Base-by-base conservation (phyloP, 2,329 filamentous ascomycete genomes). In the Cladophialophora bantiana region DNA sequence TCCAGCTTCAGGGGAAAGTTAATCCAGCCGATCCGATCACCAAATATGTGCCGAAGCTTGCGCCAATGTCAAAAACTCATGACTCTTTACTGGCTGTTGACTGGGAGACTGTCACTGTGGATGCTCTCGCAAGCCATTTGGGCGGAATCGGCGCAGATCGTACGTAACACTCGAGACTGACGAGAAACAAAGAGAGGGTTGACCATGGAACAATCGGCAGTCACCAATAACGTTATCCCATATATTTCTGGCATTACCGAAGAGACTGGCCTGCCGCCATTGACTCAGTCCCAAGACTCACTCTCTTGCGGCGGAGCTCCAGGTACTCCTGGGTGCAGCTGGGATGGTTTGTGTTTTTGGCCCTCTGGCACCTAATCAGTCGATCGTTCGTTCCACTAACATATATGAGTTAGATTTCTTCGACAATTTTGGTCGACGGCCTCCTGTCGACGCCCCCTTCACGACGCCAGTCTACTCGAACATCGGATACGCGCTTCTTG, bases 401-500 rank as follows among this genome's bases (percentile, higher is more conserved):
- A 32, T 15, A n/a, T 54, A 20, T 2, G 42, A 35, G 3, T 15
- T 15, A 62, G 72, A 77, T 18, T 76, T 75, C 48, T 71, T 75
- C 54, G 55, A 72, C 7, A 74, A 74, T n/a, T 74, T 76, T 12
- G 74, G 69, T 18, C 69, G 71, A 54, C 72, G 73, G 3, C 73
- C 76, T 9, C 82, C 83, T 0, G 74, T 80, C 1, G 83, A 81
- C 57, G 71, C 74, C 0, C 78, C 83, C 0, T 83, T 80, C 66
- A 77, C 78, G 0, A 80, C 76, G 1, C 82, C 84, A 75, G 55
- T 79, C 2, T 86, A 86, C 72, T 83, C 83, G 20, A 85, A 86
- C 68, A 74, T 80, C 2, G 83, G 77, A 0, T 82, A 82, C n/a
- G 73, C 78, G 0, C 64, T 84, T 1, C 77, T 85, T 0, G 82